Conservation (phyloP, 495 filamentous ascomycete genomes). For the Diplogelasinospora grovesii region DNA sequence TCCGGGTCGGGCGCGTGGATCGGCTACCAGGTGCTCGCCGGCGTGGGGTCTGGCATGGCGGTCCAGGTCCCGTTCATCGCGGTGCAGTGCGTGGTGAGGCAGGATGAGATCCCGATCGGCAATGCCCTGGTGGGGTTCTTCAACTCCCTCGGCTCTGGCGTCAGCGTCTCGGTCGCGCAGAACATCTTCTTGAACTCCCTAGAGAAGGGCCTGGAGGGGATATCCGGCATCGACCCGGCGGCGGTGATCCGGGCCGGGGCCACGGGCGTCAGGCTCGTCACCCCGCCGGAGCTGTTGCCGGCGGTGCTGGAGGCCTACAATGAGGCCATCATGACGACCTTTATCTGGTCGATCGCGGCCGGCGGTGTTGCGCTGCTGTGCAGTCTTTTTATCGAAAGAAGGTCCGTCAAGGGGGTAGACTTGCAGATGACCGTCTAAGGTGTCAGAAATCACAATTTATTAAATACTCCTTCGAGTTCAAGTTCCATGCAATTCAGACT, state of each 20-base stretch:
- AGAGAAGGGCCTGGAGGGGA: too few species aligned
- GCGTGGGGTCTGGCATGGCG: constrained; percentile 39
- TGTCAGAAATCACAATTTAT: too few species aligned
- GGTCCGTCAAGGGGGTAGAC: too few species aligned
- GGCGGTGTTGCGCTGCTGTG: too few species aligned
- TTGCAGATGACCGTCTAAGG: too few species aligned
- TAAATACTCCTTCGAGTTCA: too few species aligned
- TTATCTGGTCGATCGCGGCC: too few species aligned
- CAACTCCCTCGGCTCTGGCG: constrained; percentile 36
- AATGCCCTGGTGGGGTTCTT: constrained; percentile 42
- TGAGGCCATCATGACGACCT: too few species aligned
- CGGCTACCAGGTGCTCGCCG: constrained; percentile 49
- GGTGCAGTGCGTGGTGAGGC: constrained; percentile 43
- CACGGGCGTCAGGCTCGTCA: not conserved
- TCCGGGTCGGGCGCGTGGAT: constrained; percentile 42
- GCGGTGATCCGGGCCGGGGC: not conserved
- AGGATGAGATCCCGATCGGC: constrained; percentile 14
- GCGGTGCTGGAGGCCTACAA: not conserved
- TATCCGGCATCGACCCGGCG: not conserved
- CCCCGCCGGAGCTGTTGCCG: not conserved
- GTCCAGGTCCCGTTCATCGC: constrained; percentile 45
- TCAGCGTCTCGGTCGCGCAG: constrained; percentile 35
- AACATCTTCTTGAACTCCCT: not conserved
- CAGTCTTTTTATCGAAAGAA: too few species aligned
- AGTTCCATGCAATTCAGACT: too few species aligned